Evolutionary conservation across 2,329 filamentous ascomycete species (phyloP).

Genomic region (Polychaeton citri): DNA sequence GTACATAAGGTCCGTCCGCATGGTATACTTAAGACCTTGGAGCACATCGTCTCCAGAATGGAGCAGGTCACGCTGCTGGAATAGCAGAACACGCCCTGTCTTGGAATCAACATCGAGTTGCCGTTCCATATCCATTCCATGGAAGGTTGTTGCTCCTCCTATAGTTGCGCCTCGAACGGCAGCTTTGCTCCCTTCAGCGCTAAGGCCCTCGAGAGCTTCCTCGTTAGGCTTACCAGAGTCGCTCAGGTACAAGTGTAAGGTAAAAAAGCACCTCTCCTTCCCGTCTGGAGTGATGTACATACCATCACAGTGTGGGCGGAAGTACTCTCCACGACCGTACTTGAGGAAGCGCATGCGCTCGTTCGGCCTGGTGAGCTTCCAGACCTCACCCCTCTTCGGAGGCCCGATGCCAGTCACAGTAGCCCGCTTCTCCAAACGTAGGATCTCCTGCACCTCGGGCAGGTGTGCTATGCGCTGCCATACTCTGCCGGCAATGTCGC

Average conservation of each 20-base stretch:
- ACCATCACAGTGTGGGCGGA: constrained; percentile 59
- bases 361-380: constrained; percentile 43
- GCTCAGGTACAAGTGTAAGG: constrained; percentile 46
- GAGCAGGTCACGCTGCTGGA: no score
- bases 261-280: constrained; percentile 38
- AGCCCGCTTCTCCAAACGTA: constrained; percentile 22
- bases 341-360: constrained; percentile 63
- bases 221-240: no score
- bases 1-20: no score
- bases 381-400: constrained; percentile 29
- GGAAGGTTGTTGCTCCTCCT: no score
- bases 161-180: no score
- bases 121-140: no score
- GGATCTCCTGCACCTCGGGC: constrained; percentile 34
- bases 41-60: no score
- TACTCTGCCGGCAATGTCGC: constrained; percentile 47
- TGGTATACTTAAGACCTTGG: no score
- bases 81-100: no score
- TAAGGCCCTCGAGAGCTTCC: no score
- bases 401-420: constrained; percentile 34
- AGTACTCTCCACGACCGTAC: constrained; percentile 60
- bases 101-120: no score
- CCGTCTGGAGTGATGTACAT: constrained; percentile 45
- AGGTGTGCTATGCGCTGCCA: constrained; percentile 43
- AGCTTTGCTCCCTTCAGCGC: no score